Base-by-base conservation (phyloP, 1,284 basidiomycete genomes). In the Phylloboletellus chloephorus region DNA sequence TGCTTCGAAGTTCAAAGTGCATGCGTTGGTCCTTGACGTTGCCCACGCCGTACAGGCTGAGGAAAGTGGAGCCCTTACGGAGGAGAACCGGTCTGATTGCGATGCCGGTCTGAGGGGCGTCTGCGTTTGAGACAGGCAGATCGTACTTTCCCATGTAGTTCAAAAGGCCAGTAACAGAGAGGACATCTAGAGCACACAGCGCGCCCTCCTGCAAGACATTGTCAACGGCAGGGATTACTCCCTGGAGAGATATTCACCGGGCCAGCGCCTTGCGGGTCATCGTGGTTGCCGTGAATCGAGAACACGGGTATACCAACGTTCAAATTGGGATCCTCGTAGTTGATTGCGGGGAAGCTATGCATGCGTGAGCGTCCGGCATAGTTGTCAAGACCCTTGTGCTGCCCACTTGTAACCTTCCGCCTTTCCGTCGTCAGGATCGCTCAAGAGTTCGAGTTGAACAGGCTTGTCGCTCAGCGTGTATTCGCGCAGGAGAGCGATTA, bases 221-320 rank as follows among this genome's bases (percentile, higher is more conserved):
- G 37, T 35, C 33, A 40, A 34, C 10, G 24, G 7, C 5, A 36
- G 15, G 31, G 31, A 22, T 35, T 20, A 3, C 23, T 12, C 36
- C 17, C 11, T 15, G 4, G 8, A 20, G 11, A 7, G 13, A 46
- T 11, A 62, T 86, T 51, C 54, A 91, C 91, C 8, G 88, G 76
- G 10, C 93, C 93, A 9, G 92, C 84, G 16, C 95, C 96, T 66
- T 98, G 96, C 22, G 96, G 95, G 54, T 99, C 95, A 59, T 99
- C 96, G 63, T 99, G 96, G 59, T 99, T 99, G 30, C 95, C 96
- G 57, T 99, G 95, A 32, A 99, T 98, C 0, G 94, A 97, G 66
- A 99, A 99, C 16, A 98, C 87, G 2, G 96, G 96, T 20, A 96
- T 90, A 15, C 80, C 82, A 39, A 98, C 78, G 57, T 98, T 99